A percentile compares a stretch with the other conserved stretches of the same genome.
These are phyloP conservation scores for Singerocomus inundabilis DNA, from an alignment of 1,284 basidiomycete genomes.

Conservation along the genomic window DNA sequence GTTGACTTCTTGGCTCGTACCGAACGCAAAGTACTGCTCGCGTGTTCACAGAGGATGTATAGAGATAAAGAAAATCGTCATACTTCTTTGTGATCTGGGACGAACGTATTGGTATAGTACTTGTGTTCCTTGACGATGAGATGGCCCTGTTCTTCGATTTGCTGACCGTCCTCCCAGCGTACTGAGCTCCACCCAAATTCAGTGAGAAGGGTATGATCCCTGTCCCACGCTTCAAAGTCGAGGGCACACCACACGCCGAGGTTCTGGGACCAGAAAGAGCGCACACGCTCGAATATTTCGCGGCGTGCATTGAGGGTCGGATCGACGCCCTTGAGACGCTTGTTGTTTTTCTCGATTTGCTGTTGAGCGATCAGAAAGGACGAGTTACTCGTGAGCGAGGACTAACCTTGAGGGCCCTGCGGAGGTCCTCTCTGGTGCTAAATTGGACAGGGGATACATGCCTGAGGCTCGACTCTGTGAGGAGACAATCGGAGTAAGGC, in stretches of 20 bases:
- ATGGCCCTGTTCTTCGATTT: conserved; percentile 53
- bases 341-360: conserved; percentile 77
- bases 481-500: conserved; percentile 70
- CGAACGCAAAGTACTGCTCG: conserved; percentile 62
- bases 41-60: not conserved
- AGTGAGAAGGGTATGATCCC: conserved; percentile 65
- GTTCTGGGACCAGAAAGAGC: conserved; percentile 59
- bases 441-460: conserved; percentile 59
- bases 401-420: conserved; percentile 56
- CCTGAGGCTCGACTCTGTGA: conserved; percentile 53
- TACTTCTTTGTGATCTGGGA: conserved; percentile 61
- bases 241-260: conserved; percentile 69
- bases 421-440: conserved; percentile 50
- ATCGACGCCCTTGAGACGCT: conserved; percentile 62
- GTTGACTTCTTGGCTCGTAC: conserved; percentile 53
- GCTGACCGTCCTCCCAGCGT: conserved; percentile 52
- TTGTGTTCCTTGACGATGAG: conserved; percentile 64
- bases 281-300: conserved; percentile 61
- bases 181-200: conserved; percentile 73
- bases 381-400: too few species aligned
- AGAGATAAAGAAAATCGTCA: conserved; percentile 14
- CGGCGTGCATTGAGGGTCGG: conserved; percentile 55
- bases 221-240: conserved; percentile 81
- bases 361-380: conserved; percentile 29
- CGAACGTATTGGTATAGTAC: conserved; percentile 60